Conservation (phyloP, 352 stramenopile genomes). For the Globisporangium barbulae region DNA sequence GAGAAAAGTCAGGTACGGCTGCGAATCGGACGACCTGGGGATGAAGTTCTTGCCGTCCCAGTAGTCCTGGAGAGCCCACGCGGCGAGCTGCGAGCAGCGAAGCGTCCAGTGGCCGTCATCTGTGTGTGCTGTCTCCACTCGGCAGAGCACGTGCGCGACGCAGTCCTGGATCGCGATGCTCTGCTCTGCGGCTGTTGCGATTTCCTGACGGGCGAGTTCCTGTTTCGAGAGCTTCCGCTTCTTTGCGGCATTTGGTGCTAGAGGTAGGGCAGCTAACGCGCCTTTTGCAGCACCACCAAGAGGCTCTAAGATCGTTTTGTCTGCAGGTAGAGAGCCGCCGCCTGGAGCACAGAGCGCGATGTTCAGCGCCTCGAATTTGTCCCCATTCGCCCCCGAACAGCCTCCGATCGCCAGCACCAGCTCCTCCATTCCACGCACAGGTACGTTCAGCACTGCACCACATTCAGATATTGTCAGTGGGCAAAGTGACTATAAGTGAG, state of each 20-base stretch:
- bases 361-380: conserved; percentile 62
- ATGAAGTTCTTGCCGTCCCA: conserved; percentile 85
- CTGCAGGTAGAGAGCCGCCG: conserved; percentile 9
- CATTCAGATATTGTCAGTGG: not conserved
- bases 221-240: conserved; percentile 66
- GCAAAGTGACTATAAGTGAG: not conserved
- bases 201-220: conserved; percentile 34
- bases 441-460: conserved; percentile 68
- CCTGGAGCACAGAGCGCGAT: conserved; percentile 50
- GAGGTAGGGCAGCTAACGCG: not conserved
- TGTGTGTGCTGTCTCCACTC: conserved; percentile 57
- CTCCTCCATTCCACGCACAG: conserved; percentile 66
- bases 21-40: conserved; percentile 22
- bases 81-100: conserved; percentile 61
- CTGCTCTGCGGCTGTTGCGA: conserved; percentile 25
- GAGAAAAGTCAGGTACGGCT: conserved; percentile 79
- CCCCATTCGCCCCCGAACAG: conserved; percentile 40
- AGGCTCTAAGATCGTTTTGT: not conserved
- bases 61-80: conserved; percentile 54
- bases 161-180: conserved; percentile 50
- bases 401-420: conserved; percentile 73
- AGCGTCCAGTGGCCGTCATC: conserved; percentile 73
- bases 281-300: not conserved
- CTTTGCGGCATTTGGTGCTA: conserved; percentile 13
- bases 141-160: conserved; percentile 61